Evolutionary conservation across 345 rosid genomes (phyloP).

Genomic region (Syzygium aromaticum): DNA sequence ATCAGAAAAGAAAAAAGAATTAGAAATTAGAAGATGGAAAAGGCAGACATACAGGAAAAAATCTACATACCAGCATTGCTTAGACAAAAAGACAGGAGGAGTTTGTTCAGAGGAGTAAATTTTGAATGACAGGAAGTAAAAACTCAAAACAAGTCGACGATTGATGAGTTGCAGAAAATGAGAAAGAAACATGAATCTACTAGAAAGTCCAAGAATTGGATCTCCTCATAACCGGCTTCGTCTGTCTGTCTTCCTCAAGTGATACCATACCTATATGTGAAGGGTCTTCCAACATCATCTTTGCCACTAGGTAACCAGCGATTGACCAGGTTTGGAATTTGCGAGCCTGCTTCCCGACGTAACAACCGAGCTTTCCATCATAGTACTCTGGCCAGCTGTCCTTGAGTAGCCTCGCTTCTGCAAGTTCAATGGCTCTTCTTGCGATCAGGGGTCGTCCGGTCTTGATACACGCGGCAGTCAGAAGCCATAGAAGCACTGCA

Average conservation of each 20-base stretch:
- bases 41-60: not conserved
- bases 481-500: conserved; percentile 87
- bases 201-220: conserved; percentile 67
- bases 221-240: conserved; percentile 67
- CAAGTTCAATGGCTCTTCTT: conserved; percentile 71
- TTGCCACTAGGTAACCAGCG: conserved; percentile 90
- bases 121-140: not conserved
- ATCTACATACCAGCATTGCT: not conserved
- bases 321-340: conserved; percentile 87
- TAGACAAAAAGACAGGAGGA: not conserved
- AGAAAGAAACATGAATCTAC: not conserved
- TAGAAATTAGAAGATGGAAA: too few species aligned
- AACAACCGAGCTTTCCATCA: conserved; percentile 89
- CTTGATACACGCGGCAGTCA: conserved; percentile 85
- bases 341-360: conserved; percentile 81
- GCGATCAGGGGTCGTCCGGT: conserved; percentile 95
- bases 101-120: not conserved
- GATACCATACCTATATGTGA: conserved; percentile 87
- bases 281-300: conserved; percentile 96
- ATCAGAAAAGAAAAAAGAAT: too few species aligned
- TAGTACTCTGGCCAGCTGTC: conserved; percentile 95
- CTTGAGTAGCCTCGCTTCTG: conserved; percentile 61
- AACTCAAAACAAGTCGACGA: not conserved
- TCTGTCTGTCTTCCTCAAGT: conserved; percentile 79
- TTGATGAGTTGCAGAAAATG: not conserved